Evolutionary conservation across 2,329 filamentous ascomycete species (phyloP).

Genomic region (Botrytis squamosa): DNA sequence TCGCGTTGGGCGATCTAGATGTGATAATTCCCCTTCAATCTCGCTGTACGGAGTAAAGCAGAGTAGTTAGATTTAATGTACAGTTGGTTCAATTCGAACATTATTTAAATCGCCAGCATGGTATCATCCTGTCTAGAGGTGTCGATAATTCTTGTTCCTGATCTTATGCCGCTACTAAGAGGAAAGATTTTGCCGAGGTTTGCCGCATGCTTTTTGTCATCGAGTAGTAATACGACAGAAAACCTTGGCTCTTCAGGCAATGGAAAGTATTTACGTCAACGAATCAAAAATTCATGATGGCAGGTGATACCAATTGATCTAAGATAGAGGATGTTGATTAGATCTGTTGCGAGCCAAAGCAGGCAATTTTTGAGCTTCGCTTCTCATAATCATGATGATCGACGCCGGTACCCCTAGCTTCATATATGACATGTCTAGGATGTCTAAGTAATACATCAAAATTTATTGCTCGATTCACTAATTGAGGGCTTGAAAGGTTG

Average conservation of each 20-base stretch:
- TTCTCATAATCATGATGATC: background rate
- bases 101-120: too few species aligned
- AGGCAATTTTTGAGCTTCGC: background rate
- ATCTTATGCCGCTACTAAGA: background rate
- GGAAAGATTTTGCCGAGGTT: background rate
- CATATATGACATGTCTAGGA: background rate
- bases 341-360: background rate
- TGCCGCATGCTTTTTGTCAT: background rate
- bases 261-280: background rate
- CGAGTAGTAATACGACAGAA: background rate
- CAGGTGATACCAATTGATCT: background rate
- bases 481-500: background rate
- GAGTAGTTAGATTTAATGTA: background rate
- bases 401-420: background rate
- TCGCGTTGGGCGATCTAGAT: background rate
- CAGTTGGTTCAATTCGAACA: background rate
- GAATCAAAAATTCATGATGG: background rate
- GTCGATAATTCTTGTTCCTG: background rate
- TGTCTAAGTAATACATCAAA: too few species aligned
- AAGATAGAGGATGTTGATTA: background rate
- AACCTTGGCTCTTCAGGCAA: background rate
- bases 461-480: background rate
- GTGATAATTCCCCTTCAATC: background rate
- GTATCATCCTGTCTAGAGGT: background rate
- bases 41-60: background rate